Percentiles rank a stretch among this genome's conserved stretches.
phyloP scores from a whole-genome alignment of 441 rosid species.

The Jatropha podagrica region DNA sequence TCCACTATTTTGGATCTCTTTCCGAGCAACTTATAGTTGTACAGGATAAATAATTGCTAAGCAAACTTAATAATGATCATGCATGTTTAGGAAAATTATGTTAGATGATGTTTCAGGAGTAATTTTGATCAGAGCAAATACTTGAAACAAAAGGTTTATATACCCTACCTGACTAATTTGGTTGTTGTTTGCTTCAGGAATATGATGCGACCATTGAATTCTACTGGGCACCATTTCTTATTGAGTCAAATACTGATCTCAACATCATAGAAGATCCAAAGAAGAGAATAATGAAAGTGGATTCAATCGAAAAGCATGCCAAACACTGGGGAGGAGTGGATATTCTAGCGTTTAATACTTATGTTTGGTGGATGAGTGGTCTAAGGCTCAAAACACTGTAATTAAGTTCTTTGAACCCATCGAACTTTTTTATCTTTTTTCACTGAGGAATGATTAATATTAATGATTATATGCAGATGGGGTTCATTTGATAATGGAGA shows the following conservation, averaged over 20 bases:
- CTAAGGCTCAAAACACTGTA: constrained; percentile 55
- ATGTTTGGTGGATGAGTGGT: constrained; percentile 99
- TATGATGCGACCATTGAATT: constrained; percentile 76
- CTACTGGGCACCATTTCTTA: constrained; percentile 82
- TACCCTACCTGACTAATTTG: too few relatives aligned
- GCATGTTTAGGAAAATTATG: too few relatives aligned
- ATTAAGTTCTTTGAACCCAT: constrained; percentile 12
- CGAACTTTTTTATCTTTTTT: neutral
- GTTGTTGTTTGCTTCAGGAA: constrained; percentile 35
- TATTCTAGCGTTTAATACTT: constrained; percentile 74
- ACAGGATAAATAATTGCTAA: neutral
- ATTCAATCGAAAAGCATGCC: constrained; percentile 65
- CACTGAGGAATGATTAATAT: neutral
- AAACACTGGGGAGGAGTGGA: constrained; percentile 76
- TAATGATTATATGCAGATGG: constrained; percentile 48
- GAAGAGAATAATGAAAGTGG: constrained; percentile 75
- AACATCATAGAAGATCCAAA: constrained; percentile 51
- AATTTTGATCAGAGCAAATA: too few relatives aligned
- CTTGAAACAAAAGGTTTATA: too few relatives aligned
- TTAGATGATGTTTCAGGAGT: too few relatives aligned
- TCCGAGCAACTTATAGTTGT: neutral
- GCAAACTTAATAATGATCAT: neutral
- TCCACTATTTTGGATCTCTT: constrained; percentile 1
- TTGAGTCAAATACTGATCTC: constrained; percentile 70
- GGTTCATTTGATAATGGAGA: constrained; percentile 84